These are phyloP conservation scores for Geotrichum europaeum DNA, from an alignment of 1,139 yeast species.

Conservation along the genomic window DNA sequence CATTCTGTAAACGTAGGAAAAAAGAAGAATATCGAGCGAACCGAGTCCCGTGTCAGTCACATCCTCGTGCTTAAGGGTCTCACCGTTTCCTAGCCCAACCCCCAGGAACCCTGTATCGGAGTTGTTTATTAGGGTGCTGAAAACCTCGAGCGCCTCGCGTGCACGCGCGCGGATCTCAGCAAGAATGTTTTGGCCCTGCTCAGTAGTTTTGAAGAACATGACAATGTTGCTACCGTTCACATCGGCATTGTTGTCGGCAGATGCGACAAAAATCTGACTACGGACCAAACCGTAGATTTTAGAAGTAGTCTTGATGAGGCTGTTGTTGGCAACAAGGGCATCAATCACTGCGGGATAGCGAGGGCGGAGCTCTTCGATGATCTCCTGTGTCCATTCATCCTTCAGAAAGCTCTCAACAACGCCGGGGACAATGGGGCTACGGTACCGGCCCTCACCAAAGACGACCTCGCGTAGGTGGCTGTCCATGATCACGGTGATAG, in stretches of 20 bases:
- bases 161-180: conserved; percentile 15
- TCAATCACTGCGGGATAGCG: conserved; percentile 16
- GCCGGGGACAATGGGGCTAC: conserved; percentile 4
- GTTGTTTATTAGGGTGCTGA: neutral
- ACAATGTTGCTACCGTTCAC: conserved; percentile 3
- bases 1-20: conserved; percentile 26
- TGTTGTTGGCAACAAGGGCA: neutral
- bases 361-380: conserved; percentile 8
- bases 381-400: conserved; percentile 11
- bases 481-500: conserved; percentile 23
- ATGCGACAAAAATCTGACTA: conserved; percentile 1
- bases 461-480: conserved; percentile 12
- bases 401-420: conserved; percentile 13
- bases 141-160: conserved; percentile 6
- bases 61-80: conserved; percentile 4
- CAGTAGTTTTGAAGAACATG: neutral
- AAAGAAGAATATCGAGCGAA: conserved; percentile 26
- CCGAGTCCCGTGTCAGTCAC: conserved; percentile 17
- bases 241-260: neutral
- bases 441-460: conserved; percentile 16
- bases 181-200: conserved; percentile 9
- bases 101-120: conserved; percentile 6
- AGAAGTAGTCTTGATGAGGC: neutral
- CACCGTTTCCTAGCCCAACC: neutral
- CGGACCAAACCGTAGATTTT: neutral